Conservation (phyloP, 805 yeast genomes). For the Danielia oregonensis region DNA sequence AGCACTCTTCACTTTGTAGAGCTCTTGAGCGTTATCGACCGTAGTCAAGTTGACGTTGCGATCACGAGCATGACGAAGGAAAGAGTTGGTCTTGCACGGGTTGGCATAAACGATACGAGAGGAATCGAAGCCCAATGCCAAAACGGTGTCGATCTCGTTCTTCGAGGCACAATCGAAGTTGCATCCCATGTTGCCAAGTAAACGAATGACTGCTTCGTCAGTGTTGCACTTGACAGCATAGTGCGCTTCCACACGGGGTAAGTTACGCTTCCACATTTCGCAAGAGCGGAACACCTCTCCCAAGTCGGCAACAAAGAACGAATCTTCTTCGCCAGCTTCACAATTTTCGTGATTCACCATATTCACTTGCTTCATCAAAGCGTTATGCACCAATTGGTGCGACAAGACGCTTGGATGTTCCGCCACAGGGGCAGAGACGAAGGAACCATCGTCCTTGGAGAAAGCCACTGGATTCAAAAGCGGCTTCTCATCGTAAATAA, state of each 20-base stretch:
- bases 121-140: constrained; percentile 60
- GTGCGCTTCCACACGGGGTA: constrained; percentile 80
- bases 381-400: constrained; percentile 29
- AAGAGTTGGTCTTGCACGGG: constrained; percentile 88
- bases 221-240: constrained; percentile 96
- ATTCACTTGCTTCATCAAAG: constrained; percentile 38
- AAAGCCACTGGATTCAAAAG: constrained; percentile 3
- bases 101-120: constrained; percentile 81
- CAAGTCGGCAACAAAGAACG: constrained; percentile 85
- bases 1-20: constrained; percentile 61
- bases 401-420: not conserved
- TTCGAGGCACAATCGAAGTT: constrained; percentile 94
- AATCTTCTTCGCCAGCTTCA: constrained; percentile 73
- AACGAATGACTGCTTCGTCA: constrained; percentile 52
- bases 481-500: constrained; percentile 9
- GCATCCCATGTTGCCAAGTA: constrained; percentile 59
- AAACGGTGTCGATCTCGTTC: constrained; percentile 68
- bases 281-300: constrained; percentile 64
- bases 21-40: constrained; percentile 84
- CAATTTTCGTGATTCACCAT: constrained; percentile 54
- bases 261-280: constrained; percentile 54
- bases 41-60: constrained; percentile 68
- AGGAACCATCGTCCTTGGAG: not conserved
- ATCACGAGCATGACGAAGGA: constrained; percentile 65
- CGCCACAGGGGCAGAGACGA: not conserved